Percentiles rank a stretch among this genome's conserved stretches.
Evolutionary conservation across 768 basidiomycete species (phyloP).

Genomic region (Rhizopogon vesiculosus): DNA sequence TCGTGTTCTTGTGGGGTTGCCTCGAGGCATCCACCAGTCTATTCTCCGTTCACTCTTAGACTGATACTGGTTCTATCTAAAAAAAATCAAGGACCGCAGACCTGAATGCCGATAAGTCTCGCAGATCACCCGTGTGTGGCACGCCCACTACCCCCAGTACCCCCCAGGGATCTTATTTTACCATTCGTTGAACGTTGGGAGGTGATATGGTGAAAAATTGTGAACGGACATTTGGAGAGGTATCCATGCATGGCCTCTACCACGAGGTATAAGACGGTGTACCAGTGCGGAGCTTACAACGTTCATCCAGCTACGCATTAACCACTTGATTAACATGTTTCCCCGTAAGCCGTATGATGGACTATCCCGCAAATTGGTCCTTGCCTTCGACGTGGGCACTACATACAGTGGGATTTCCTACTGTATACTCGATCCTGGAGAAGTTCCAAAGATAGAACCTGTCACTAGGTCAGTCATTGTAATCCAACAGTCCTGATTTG

Average conservation of each 20-base stretch:
- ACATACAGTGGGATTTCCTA: slow-evolving; percentile 38
- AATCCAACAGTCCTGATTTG: neutral
- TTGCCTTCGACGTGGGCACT: slow-evolving; percentile 37
- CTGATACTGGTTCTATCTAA: neutral
- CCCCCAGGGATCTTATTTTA: neutral
- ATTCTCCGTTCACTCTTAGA: neutral
- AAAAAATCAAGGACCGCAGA: neutral
- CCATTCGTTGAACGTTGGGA: neutral
- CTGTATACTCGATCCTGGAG: slow-evolving; percentile 36
- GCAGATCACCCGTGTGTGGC: neutral
- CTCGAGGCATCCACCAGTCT: neutral
- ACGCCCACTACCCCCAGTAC: neutral
- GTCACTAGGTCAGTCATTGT: slow-evolving; percentile 24
- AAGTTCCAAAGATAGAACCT: slow-evolving; percentile 30
- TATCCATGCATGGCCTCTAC: neutral
- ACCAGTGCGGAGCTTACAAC: neutral
- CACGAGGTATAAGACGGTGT: neutral
- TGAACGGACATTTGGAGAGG: neutral
- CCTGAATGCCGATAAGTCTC: neutral
- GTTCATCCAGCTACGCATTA: neutral
- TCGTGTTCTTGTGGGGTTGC: neutral
- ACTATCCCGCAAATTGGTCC: slow-evolving; percentile 28
- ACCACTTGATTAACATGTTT: slow-evolving; percentile 19
- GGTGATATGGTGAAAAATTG: neutral
- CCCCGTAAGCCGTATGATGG: slow-evolving; percentile 36